Evolutionary conservation across 768 basidiomycete genomes (phyloP), one percentile per base, ranked within the genome.

Genomic region (Boletus subparvulus): DNA sequence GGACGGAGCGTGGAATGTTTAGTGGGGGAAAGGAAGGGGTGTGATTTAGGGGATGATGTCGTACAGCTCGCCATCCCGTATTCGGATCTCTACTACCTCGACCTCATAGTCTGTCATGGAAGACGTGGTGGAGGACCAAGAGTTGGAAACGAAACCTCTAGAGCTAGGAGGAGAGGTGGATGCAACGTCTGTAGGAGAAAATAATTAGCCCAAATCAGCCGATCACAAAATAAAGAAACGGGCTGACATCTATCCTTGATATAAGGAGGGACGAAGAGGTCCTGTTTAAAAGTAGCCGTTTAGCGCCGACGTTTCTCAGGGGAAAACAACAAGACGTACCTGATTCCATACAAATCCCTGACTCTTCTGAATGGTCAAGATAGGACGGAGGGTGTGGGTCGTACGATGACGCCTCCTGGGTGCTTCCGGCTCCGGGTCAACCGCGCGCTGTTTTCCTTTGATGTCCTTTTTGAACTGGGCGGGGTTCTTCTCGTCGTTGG

Each of bases 301-400:
- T 47, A 62, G 60, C 24, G 19, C 43, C 28, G 9, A 37, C 2
- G 13, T 19, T 21, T 17, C 36, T 24, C 12, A 10, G 19, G 12
- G 33, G 21, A n/a, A 28, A 13, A 17, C 19, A 13, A 17, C 17
- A 0, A 50, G n/a, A 73, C 84, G 47, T 50, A 89, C 90, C 80
- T 92, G 91, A 65, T 93, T 93, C 91, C 91, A 93, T 2, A 93
- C 91, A 65, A 93, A 93, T 13, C 91, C 91, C 71, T 93, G 90
- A 64, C 90, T 91, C 68, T 80, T 80, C 68, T 92, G 90, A 52
- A 93, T 93, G 41, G 91, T 93, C 70, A 92, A 69, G 71, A 93
- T 92, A 35, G 91, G 91, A 17, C 91, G 83, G 42, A 91, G 81
- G 24, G 85, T 81, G 62, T 80, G 83, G 17, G 82, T 78, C 4